Percentiles rank a stretch among this genome's conserved stretches.
These are phyloP conservation scores for Xylaria sp. DNA, from an alignment of 2,329 filamentous ascomycete species.

Conservation along the genomic window DNA sequence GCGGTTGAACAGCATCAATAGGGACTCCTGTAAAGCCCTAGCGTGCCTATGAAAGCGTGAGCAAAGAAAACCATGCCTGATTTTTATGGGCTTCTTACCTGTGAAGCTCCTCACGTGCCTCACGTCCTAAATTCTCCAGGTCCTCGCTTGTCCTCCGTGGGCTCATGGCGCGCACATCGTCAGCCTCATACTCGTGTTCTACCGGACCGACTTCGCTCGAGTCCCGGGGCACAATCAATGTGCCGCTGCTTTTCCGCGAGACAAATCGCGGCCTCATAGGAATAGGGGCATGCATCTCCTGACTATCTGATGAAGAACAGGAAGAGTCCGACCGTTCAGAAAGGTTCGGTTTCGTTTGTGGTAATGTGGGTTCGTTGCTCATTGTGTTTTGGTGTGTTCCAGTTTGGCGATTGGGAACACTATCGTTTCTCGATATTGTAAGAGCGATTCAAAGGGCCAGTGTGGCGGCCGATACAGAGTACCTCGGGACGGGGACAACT, in stretches of 20 bases:
- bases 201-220: slow-evolving; percentile 77
- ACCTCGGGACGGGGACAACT: slow-evolving; percentile 5
- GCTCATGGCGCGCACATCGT: slow-evolving; percentile 95
- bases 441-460: slow-evolving; percentile 1
- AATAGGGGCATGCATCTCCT: slow-evolving; percentile 62
- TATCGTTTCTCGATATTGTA: slow-evolving; percentile 1
- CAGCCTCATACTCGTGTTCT: slow-evolving; percentile 81
- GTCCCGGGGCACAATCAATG: slow-evolving; percentile 83
- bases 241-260: slow-evolving; percentile 82
- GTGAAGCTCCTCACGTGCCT: slow-evolving; percentile 76
- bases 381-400: slow-evolving; percentile 39
- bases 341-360: slow-evolving; percentile 43
- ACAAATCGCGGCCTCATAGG: slow-evolving; percentile 73
- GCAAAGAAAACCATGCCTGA: slow-evolving; percentile 2
- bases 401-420: slow-evolving; percentile 4
- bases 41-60: slow-evolving; percentile 74
- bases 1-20: slow-evolving; percentile 89
- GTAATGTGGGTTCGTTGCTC: slow-evolving; percentile 39
- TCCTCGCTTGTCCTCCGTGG: slow-evolving; percentile 91
- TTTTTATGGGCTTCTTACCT: slow-evolving; percentile 55
- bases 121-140: slow-evolving; percentile 85
- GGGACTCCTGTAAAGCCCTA: slow-evolving; percentile 86
- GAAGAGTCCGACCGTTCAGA: slow-evolving; percentile 49
- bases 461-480: slow-evolving; percentile 20
- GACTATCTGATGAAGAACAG: slow-evolving; percentile 44